Base-by-base conservation (phyloP, 345 rosid genomes). In the Brassica cretica region DNA sequence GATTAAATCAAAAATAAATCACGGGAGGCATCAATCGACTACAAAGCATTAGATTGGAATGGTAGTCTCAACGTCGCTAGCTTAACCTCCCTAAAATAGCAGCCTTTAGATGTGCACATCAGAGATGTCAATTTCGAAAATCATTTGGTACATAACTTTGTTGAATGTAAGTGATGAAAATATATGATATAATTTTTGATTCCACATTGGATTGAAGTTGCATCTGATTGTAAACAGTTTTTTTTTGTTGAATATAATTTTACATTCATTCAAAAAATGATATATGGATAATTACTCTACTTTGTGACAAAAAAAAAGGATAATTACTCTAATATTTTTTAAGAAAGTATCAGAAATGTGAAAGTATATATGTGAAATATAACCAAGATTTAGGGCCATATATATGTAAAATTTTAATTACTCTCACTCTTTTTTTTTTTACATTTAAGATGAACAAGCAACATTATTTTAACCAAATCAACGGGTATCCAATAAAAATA, bases 11-110 rank as follows among this genome's bases (percentile, higher is more conserved):
- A 78, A 55, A 41, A 41, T 62, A 65, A 51, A 62, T 79, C 78
- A 79, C 78, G 78, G 74, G 74, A 61, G 33, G 11, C 49, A 32
- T 46, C 53, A 39, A 63, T 18, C n/a, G 62, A 56, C 12, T 39
- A 56, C 30, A 46, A 37, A 64, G 55, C 33, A 73, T 68, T 61
- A 27, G 18, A 61, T 27, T 79, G 68, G 41, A 61, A 49, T 67
- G 76, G 25, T 56, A 70, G 58, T 70, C 56, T 51, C 16, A 51
- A n/a, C 56, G 56, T 51, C 56, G 56, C 16, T 15, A 51, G 18
- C 55, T 49, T 51, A n/a, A 51, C 19, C 2, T 51, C 56, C 56
- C 56, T 41, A 41, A 41, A 41, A 41, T 41, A 41, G 49, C 14
- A 41, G 10, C 49, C 49, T 41, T 10, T 51, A 15, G 19, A n/a